Percentiles rank a stretch among this genome's conserved stretches.
phyloP scores from a whole-genome alignment of 1,139 yeast genomes.

The Taphrina sp. region DNA sequence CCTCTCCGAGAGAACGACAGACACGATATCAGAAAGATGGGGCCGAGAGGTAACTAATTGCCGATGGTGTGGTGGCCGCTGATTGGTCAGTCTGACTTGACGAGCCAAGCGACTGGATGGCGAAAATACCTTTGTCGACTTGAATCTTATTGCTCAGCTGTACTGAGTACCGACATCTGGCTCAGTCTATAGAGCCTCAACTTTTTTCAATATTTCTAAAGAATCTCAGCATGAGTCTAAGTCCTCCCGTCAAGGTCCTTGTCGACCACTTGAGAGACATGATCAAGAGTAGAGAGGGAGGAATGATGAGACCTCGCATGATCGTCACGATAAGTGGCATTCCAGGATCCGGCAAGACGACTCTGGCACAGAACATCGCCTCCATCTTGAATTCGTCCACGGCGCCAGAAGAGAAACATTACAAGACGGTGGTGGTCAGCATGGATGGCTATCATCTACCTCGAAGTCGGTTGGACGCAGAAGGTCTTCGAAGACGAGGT shows the following conservation, averaged over 20 bases:
- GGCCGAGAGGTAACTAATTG: too few relatives aligned
- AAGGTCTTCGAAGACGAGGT: slow-evolving; percentile 68
- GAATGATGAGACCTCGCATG: slow-evolving; percentile 26
- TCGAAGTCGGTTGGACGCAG: slow-evolving; percentile 52
- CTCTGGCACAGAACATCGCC: slow-evolving; percentile 19
- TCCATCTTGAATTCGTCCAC: slow-evolving; percentile 11
- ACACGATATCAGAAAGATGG: too few relatives aligned
- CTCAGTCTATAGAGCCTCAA: too few relatives aligned
- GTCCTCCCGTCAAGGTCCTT: background rate
- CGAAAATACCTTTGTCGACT: too few relatives aligned
- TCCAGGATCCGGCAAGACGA: slow-evolving; percentile 36
- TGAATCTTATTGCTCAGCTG: too few relatives aligned
- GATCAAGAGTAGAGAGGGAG: slow-evolving; percentile 10
- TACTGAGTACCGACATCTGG: too few relatives aligned
- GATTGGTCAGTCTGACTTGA: too few relatives aligned
- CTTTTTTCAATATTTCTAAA: too few relatives aligned
- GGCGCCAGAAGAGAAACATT: slow-evolving; percentile 1
- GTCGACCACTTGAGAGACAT: slow-evolving; percentile 3
- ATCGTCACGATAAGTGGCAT: slow-evolving; percentile 31
- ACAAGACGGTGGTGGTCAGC: slow-evolving; percentile 21
- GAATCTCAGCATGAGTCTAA: too few relatives aligned
- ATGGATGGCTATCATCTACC: slow-evolving; percentile 74
- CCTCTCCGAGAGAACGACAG: too few relatives aligned
- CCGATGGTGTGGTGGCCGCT: too few relatives aligned
- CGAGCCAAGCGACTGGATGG: too few relatives aligned